Conservation (phyloP, 345 rosid genomes). For the Populus pruinosa region DNA sequence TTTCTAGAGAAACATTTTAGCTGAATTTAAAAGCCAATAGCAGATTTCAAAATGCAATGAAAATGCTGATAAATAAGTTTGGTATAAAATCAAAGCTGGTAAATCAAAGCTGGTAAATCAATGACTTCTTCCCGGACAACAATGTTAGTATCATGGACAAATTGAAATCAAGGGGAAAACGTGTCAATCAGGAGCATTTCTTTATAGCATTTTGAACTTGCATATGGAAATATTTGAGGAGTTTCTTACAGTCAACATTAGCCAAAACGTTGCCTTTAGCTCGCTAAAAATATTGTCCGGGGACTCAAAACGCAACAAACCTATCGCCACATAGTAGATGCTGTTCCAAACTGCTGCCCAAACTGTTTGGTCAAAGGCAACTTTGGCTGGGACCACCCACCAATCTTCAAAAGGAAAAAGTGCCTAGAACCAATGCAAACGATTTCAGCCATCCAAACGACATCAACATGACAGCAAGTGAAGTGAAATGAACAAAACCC, state of each 20-base stretch:
- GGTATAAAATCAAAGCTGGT: not conserved
- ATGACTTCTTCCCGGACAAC: not conserved
- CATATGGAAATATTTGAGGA: not conserved
- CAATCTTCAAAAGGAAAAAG: constrained; percentile 77
- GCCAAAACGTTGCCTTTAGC: constrained; percentile 64
- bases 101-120: not conserved
- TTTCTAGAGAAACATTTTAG: not conserved
- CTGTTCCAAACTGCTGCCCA: constrained; percentile 93
- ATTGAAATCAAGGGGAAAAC: not conserved
- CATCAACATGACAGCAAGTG: not conserved
- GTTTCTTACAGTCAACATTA: constrained; percentile 66
- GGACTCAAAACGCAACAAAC: constrained; percentile 70
- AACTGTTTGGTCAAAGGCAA: constrained; percentile 78
- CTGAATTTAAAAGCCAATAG: not conserved
- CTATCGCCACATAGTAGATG: constrained; percentile 64
- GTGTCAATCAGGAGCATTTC: not conserved
- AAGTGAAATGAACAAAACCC: not conserved
- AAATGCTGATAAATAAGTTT: not conserved
- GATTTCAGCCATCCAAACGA: constrained; percentile 16
- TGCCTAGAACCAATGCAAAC: constrained; percentile 40
- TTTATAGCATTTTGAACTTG: not conserved
- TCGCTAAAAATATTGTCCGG: constrained; percentile 51
- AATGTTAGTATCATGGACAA: not conserved
- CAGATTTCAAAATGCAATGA: not conserved
- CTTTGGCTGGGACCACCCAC: constrained; percentile 95